Conservation (phyloP, 1,139 yeast species). For the Candida frijolesensis region DNA sequence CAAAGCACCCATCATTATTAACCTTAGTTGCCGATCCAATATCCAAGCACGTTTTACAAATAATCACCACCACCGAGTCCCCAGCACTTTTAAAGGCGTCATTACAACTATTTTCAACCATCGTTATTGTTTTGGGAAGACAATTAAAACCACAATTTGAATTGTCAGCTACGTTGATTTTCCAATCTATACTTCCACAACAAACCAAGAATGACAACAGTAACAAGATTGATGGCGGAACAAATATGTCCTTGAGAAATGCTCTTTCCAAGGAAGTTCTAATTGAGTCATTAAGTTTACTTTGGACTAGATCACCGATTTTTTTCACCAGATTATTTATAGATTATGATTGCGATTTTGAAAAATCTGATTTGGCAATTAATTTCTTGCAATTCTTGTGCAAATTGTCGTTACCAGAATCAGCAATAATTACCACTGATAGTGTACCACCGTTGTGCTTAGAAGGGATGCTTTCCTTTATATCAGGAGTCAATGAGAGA, state of each 20-base stretch:
- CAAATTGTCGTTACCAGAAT: slow-evolving; percentile 76
- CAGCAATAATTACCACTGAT: slow-evolving; percentile 74
- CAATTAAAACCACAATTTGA: slow-evolving; percentile 69
- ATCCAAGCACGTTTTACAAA: slow-evolving; percentile 79
- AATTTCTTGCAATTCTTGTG: slow-evolving; percentile 72
- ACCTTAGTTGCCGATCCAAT: slow-evolving; percentile 74
- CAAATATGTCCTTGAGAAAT: slow-evolving; percentile 28
- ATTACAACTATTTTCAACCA: slow-evolving; percentile 72
- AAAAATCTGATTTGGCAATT: slow-evolving; percentile 77
- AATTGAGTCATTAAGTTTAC: slow-evolving; percentile 78
- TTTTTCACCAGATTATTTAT: slow-evolving; percentile 78
- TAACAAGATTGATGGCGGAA: slow-evolving; percentile 26
- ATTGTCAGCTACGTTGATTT: slow-evolving; percentile 59
- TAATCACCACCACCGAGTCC: slow-evolving; percentile 71
- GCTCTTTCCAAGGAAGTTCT: slow-evolving; percentile 68
- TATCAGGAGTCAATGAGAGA: slow-evolving; percentile 67
- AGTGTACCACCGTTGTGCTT: slow-evolving; percentile 92
- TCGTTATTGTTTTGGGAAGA: slow-evolving; percentile 59
- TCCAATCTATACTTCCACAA: slow-evolving; percentile 54
- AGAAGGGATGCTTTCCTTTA: slow-evolving; percentile 77
- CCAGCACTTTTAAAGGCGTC: slow-evolving; percentile 74
- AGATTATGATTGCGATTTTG: slow-evolving; percentile 90
- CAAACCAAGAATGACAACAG: slow-evolving; percentile 21
- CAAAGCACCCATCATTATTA: slow-evolving; percentile 67
- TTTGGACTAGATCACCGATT: slow-evolving; percentile 82